phyloP scores from a whole-genome alignment of 768 basidiomycete genomes.

The Trametes sanguinea region DNA sequence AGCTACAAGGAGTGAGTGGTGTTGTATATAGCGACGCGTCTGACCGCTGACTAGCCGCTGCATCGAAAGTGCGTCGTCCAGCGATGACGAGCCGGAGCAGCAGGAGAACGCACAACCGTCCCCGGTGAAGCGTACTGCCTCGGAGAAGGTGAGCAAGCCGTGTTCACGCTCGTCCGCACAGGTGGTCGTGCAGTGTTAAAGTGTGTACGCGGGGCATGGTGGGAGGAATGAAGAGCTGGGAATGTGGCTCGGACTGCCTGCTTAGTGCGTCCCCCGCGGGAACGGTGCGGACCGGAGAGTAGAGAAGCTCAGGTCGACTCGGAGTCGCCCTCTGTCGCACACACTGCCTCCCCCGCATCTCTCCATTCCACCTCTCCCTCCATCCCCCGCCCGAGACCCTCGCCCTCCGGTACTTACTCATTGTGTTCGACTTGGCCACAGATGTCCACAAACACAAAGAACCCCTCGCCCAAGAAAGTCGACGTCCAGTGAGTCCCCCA shows the following conservation, averaged over 20 bases:
- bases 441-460: slow-evolving; percentile 18
- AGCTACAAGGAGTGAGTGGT: slow-evolving; percentile 17
- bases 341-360: background rate
- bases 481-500: slow-evolving; percentile 35
- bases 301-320: background rate
- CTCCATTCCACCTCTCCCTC: background rate
- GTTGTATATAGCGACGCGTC: background rate
- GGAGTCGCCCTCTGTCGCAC: background rate
- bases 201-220: background rate
- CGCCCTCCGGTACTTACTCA: background rate
- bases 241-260: background rate
- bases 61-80: slow-evolving; percentile 16
- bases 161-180: background rate
- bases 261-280: background rate
- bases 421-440: background rate
- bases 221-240: background rate
- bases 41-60: background rate
- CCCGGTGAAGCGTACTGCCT: slow-evolving; percentile 6
- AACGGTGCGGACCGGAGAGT: background rate
- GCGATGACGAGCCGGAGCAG: slow-evolving; percentile 2
- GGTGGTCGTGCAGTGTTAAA: background rate
- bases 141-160: slow-evolving; percentile 1
- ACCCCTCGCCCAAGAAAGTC: slow-evolving; percentile 33
- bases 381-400: background rate
- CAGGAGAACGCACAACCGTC: slow-evolving; percentile 1